Evolutionary conservation across 1,284 basidiomycete genomes (phyloP).

Genomic region (Ganoderma lucidum): DNA sequence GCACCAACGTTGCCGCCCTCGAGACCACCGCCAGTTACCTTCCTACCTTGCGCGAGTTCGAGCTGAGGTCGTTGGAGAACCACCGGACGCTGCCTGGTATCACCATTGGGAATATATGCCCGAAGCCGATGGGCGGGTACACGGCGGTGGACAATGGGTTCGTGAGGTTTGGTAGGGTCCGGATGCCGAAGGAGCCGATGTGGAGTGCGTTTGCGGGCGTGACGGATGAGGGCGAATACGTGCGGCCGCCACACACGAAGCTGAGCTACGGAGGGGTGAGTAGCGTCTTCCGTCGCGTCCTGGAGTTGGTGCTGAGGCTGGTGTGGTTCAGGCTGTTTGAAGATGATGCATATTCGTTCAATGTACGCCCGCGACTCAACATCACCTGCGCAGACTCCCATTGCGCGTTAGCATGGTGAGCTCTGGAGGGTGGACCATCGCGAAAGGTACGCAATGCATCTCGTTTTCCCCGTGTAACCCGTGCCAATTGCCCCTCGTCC

Average conservation of each 20-base stretch:
- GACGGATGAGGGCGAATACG: constrained; percentile 71
- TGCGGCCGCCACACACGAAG: constrained; percentile 76
- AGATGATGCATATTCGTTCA: constrained; percentile 79
- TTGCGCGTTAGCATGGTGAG: constrained; percentile 62
- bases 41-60: constrained; percentile 72
- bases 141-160: constrained; percentile 75
- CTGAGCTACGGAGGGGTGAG: constrained; percentile 80
- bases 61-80: constrained; percentile 70
- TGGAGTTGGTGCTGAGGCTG: not conserved
- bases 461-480: too few species aligned
- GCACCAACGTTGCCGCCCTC: constrained; percentile 72
- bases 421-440: constrained; percentile 65
- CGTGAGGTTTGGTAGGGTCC: constrained; percentile 71
- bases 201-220: constrained; percentile 79
- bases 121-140: constrained; percentile 67
- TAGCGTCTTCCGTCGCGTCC: not conserved
- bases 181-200: constrained; percentile 82
- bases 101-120: constrained; percentile 78
- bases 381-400: not conserved
- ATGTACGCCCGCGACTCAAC: constrained; percentile 45
- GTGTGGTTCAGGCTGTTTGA: not conserved
- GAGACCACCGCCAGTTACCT: constrained; percentile 86
- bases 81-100: constrained; percentile 71
- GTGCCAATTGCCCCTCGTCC: too few species aligned
- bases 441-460: constrained; percentile 51